These are phyloP conservation scores for Ustilago xerochloae DNA, from an alignment of 1,284 basidiomycete species.

Conservation along the genomic window DNA sequence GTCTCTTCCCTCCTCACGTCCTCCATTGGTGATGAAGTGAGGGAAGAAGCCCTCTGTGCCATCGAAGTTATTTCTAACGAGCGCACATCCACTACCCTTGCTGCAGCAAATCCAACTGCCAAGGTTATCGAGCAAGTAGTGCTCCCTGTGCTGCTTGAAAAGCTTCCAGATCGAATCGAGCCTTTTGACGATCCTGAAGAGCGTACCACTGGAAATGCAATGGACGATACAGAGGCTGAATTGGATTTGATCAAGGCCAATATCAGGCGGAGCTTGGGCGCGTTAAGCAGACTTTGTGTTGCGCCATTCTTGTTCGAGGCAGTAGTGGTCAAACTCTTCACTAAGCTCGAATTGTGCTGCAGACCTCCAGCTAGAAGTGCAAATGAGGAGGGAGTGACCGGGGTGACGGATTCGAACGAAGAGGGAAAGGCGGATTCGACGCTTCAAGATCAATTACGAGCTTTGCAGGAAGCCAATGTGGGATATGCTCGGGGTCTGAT, in stretches of 20 bases:
- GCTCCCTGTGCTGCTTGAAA: constrained; percentile 53
- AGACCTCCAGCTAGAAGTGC: constrained; percentile 72
- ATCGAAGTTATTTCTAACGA: constrained; percentile 72
- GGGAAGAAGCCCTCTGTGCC: constrained; percentile 59
- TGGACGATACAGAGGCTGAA: constrained; percentile 40
- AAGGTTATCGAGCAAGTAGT: constrained; percentile 77
- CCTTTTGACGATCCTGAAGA: constrained; percentile 26
- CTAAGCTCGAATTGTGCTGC: constrained; percentile 84
- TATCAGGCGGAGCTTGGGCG: constrained; percentile 75
- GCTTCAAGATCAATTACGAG: constrained; percentile 68
- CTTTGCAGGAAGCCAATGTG: constrained; percentile 43
- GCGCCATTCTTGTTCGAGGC: constrained; percentile 84
- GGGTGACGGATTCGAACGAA: constrained; percentile 78
- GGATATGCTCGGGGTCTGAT: constrained; percentile 64
- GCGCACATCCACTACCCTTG: constrained; percentile 77
- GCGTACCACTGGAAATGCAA: constrained; percentile 24
- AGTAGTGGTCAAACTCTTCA: constrained; percentile 81
- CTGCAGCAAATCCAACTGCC: constrained; percentile 76
- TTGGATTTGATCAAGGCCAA: constrained; percentile 37
- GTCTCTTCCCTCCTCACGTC: constrained; percentile 78
- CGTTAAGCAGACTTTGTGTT: constrained; percentile 80
- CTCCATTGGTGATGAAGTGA: constrained; percentile 73
- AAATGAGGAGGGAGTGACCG: constrained; percentile 30
- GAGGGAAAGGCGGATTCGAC: constrained; percentile 76
- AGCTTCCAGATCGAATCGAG: constrained; percentile 47